Evolutionary conservation across 805 yeast species (phyloP).

Genomic region (Candida easanensis): DNA sequence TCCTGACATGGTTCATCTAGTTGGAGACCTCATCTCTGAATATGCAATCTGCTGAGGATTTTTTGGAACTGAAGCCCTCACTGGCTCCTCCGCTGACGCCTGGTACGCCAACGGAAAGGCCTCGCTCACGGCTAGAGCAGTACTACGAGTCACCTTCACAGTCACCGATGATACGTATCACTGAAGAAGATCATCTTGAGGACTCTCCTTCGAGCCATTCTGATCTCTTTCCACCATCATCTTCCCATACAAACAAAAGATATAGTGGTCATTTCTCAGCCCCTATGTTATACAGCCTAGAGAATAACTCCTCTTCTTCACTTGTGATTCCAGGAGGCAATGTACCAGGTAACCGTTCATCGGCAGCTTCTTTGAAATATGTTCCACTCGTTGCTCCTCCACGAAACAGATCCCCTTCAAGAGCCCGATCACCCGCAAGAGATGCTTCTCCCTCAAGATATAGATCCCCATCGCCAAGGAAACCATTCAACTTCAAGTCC

Average conservation of each 20-base stretch:
- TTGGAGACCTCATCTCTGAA: too few species aligned
- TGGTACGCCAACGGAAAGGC: conserved; percentile 21
- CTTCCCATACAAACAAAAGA: conserved; percentile 17
- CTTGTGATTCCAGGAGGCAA: conserved; percentile 28
- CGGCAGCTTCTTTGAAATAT: conserved; percentile 25
- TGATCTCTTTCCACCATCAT: conserved; percentile 20
- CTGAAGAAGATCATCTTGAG: conserved; percentile 19
- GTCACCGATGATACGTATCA: conserved; percentile 29
- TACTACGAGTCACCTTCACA: conserved; percentile 20
- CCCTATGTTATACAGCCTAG: conserved; percentile 13
- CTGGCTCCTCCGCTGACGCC: conserved; percentile 4
- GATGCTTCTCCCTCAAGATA: conserved; percentile 30
- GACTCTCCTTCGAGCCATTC: conserved; percentile 11
- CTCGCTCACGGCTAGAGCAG: conserved; percentile 23
- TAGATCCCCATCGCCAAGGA: conserved; percentile 27
- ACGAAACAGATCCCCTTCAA: conserved; percentile 27
- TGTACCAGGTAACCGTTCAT: conserved; percentile 27
- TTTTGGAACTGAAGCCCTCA: background rate
- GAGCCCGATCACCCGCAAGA: conserved; percentile 30
- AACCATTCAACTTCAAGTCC: conserved; percentile 67
- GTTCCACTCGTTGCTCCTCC: conserved; percentile 27
- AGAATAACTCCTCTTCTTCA: conserved; percentile 24
- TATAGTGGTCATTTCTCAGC: conserved; percentile 17
- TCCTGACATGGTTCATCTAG: too few species aligned
- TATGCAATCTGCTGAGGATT: too few species aligned